Evolutionary conservation across 805 yeast species (phyloP).

Genomic region (Zygotorulaspora chibaensis): DNA sequence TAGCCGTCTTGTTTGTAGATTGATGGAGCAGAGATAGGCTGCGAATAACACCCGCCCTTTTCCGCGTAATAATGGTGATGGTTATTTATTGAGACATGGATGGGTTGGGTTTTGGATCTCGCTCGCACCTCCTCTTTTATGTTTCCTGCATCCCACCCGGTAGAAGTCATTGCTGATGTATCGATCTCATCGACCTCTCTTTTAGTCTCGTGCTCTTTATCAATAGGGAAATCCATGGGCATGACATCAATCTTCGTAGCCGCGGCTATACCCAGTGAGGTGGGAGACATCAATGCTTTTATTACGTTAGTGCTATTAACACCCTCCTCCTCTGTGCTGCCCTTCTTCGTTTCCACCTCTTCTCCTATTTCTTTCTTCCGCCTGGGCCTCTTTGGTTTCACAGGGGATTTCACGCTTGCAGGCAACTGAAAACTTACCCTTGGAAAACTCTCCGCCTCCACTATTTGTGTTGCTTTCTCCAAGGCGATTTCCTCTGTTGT

Average conservation of each 20-base stretch:
- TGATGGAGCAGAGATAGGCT: constrained; percentile 36
- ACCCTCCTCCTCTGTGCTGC: not conserved
- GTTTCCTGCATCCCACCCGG: constrained; percentile 4
- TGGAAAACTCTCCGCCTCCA: not conserved
- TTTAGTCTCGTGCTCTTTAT: not conserved
- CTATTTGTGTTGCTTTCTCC: not conserved
- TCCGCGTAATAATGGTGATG: constrained; percentile 23
- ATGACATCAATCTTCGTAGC: constrained; percentile 24
- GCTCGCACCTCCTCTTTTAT: constrained; percentile 18
- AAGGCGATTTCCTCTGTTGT: not conserved
- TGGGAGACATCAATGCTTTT: constrained; percentile 28
- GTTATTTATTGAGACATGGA: constrained; percentile 30
- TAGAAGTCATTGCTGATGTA: not conserved
- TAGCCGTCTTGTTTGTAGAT: constrained; percentile 24
- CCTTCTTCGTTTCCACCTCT: not conserved
- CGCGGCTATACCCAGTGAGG: constrained; percentile 29
- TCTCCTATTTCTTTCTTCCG: not conserved
- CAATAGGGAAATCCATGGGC: constrained; percentile 3
- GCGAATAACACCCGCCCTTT: constrained; percentile 17
- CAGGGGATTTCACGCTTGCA: not conserved
- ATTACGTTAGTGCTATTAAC: constrained; percentile 17
- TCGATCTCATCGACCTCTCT: not conserved
- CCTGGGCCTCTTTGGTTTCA: not conserved
- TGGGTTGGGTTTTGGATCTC: constrained; percentile 17
- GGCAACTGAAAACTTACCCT: constrained; percentile 6